These are phyloP conservation scores for Thymus quinquecostatus DNA, from an alignment of 257 asterid species.

Conservation along the genomic window DNA sequence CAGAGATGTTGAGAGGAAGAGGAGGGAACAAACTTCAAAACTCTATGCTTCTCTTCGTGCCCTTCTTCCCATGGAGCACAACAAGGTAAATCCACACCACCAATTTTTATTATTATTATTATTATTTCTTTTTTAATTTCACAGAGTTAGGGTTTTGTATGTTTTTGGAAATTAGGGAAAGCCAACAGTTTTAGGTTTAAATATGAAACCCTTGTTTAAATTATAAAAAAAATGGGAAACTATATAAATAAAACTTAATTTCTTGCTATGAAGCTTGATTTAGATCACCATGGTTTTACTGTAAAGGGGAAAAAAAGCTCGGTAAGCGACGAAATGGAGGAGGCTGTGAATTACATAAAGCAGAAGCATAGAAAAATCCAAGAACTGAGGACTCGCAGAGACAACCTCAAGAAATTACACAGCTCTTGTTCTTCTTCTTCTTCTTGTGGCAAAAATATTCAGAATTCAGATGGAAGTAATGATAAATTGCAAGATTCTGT, in stretches of 20 bases:
- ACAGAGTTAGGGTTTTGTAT: background rate
- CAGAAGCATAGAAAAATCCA: conserved; percentile 35
- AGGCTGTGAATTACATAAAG: conserved; percentile 53
- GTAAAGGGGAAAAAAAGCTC: conserved; percentile 60
- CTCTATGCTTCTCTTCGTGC: conserved; percentile 50
- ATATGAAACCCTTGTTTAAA: background rate
- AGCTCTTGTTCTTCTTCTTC: background rate
- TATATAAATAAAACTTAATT: no score
- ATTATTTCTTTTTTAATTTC: background rate
- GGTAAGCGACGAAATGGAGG: conserved; percentile 57
- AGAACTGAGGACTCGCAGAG: conserved; percentile 39
- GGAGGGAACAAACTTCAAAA: conserved; percentile 60
- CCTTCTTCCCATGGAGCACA: conserved; percentile 25
- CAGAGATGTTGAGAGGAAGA: conserved; percentile 58
- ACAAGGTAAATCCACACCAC: conserved; percentile 1
- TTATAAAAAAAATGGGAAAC: background rate
- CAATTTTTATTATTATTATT: background rate
- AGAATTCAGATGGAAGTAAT: background rate
- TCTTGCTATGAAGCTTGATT: background rate
- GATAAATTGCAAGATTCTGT: conserved; percentile 20
- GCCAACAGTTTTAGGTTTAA: background rate
- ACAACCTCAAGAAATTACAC: conserved; percentile 24
- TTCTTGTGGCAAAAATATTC: background rate
- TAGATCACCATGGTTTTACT: background rate
- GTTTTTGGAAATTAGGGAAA: background rate